Evolutionary conservation across 2,329 filamentous ascomycete genomes (phyloP), one percentile per base, ranked within the genome.

Genomic region (Stemphylium vesicarium): DNA sequence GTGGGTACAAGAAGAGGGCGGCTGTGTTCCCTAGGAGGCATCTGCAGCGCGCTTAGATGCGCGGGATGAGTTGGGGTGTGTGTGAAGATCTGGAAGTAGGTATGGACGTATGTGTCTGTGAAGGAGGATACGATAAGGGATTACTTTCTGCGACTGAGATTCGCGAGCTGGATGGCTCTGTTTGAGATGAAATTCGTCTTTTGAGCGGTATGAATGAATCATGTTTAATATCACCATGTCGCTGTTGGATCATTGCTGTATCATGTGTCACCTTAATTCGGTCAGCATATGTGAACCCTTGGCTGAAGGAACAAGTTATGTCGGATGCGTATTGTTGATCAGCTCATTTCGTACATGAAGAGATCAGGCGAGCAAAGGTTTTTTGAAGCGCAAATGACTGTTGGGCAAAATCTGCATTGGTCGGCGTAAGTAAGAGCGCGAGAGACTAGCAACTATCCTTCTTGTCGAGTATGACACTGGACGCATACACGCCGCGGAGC

Each of bases 141-240:
- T 36, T 47, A 52, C 37, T 29, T 63, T 63, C 59, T 62, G 61
- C 59, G 56, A 54, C 41, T 16, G 24, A 16, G 24, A 42, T 29
- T 56, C 48, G 60, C 58, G 59, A 62, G 61, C 49, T 47, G 35
- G n/a, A 13, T 22, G 37, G 47, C 51, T 62, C 56, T 64, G 49
- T 64, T 60, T 41, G 31, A 18, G 33, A 51, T 38, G 15, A 56
- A 26, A 16, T n/a, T 40, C 24, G 39, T 11, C 37, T 45, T 37
- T 37, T 37, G 9, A 36, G 36, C 12, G 33, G 16, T 43, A 56
- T 31, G 43, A 48, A 56, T 56, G 38, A 53, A 48, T 18, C 15
- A 53, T 56, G 42, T 32, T 45, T 37, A 9, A n/a, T 45, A 29
- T 42, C 16, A 44, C 13, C 6, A 44, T 29, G 42, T 29, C 10